These are phyloP conservation scores for Tylopilus plumbeoviolaceoides DNA, from an alignment of 768 basidiomycete species.

Conservation along the genomic window DNA sequence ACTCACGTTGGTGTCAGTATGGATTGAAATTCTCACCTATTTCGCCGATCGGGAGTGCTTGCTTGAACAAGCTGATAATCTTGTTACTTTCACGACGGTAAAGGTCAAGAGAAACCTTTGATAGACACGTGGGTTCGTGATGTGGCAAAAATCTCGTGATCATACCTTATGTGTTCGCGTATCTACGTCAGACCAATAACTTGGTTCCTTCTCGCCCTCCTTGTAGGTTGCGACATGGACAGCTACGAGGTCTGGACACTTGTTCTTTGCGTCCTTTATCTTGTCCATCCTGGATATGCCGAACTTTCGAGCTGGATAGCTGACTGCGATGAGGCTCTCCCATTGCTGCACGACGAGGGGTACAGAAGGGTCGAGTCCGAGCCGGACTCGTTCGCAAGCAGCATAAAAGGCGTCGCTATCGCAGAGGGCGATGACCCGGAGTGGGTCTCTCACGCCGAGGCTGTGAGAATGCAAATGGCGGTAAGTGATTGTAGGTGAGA, in stretches of 20 bases:
- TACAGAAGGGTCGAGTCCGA: slow-evolving; percentile 54
- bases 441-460: slow-evolving; percentile 67
- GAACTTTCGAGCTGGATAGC: slow-evolving; percentile 89
- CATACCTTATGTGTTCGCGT: slow-evolving; percentile 87
- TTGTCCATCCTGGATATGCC: slow-evolving; percentile 93
- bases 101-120: slow-evolving; percentile 85
- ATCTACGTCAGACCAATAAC: slow-evolving; percentile 89
- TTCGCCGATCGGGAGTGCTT: slow-evolving; percentile 72
- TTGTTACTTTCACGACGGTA: slow-evolving; percentile 90
- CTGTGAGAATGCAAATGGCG: slow-evolving; percentile 68
- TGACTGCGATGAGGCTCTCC: slow-evolving; percentile 89
- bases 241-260: slow-evolving; percentile 78
- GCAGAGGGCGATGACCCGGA: slow-evolving; percentile 84
- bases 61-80: slow-evolving; percentile 79
- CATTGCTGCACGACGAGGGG: slow-evolving; percentile 88
- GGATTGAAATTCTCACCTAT: slow-evolving; percentile 51
- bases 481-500: slow-evolving; percentile 70
- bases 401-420: slow-evolving; percentile 86
- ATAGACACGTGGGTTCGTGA: neutral
- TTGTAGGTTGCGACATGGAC: slow-evolving; percentile 96
- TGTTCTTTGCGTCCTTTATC: slow-evolving; percentile 74
- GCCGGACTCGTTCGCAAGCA: slow-evolving; percentile 81
- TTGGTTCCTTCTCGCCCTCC: slow-evolving; percentile 81
- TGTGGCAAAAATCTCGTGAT: neutral
- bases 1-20: too few species aligned